Base-by-base conservation (phyloP, 306 rosid genomes). In the Gastrolobium villosum region DNA sequence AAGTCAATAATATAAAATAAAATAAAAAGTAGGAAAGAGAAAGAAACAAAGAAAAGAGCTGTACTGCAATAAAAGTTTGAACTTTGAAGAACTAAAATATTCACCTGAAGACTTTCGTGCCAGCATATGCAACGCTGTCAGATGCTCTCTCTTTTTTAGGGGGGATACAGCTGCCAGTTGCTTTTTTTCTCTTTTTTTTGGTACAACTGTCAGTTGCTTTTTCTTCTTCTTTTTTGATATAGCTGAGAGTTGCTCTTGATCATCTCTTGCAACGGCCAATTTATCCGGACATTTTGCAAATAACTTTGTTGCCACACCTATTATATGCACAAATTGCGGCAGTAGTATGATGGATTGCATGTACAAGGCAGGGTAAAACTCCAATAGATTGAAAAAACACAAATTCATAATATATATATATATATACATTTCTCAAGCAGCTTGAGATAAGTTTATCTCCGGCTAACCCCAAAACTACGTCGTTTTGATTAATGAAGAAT, bases 51-150 rank as follows among this genome's bases (percentile, higher is more conserved):
- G 37, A 7, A 4, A 34, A 2, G 13, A 1, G 7, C 0, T 20
- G 26, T 20, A 20, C 26, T 20, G 2, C 5, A 26, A 28, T 0
- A 28, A 6, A 31, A 54, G 6, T 15, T 2, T 15, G 2, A 36
- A 13, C 30, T 35, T 35, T 35, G 26, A 6, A 62, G 11, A 36
- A 37, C 68, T 37, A 14, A 39, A 0, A 14, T 0, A 37, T 35
- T 35, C 26, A 3, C n/a, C 2, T n/a, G 46, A 3, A 44, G 54
- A 20, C 26, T 41, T 26, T 43, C 5, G 37, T 2, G 37, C 72
- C 36, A 65, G 26, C 26, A 65, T 10, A 43, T 67, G 73, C 41
- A 67, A 67, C 8, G 76, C 39, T 53, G 64, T 70, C 20, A 31
- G 60, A 0, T 3, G 1, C 2, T 70, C 11, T 37, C n/a, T n/a